Evolutionary conservation across 306 rosid species (phyloP), one percentile per base, ranked within the genome.

Genomic region (Delonix regia): DNA sequence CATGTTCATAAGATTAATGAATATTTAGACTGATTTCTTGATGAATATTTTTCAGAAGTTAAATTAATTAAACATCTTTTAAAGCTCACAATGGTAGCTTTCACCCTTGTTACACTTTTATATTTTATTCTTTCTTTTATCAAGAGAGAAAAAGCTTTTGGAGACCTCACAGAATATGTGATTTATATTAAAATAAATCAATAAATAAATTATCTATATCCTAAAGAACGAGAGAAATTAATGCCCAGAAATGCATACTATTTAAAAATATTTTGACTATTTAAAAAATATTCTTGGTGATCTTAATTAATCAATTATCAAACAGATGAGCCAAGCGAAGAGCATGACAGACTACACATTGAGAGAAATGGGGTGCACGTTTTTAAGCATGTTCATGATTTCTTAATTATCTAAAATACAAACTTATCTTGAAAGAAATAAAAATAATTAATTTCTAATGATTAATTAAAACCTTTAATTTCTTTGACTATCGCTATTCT

Each of bases 301-400:
- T 77, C 59, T 76, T 36, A 4, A 68, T 76, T 36, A 4, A 68
- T 65, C 60, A 55, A 67, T 56, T 10, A 71, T 64, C 73, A 61
- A 73, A 47, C 62, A 71, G 25, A 81, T 33, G 69, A 86, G 33
- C 74, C 84, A 80, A 59, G 82, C 41, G 81, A 85, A n/a, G n/a
- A n/a, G n/a, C n/a, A n/a, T n/a, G 69, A 53, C 53, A 38, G 68
- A 52, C 28, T 36, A 70, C 13, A 18, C 9, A 13, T 51, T 30
- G 77, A 69, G 67, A 79, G 71, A 81, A 80, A 88, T 77, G 88
- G 90, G 53, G 48, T 78, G 94, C 93, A 89, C 97, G 94, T 88
- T 92, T 83, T 61, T 76, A 34, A 80, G 80, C 38, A 80, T 51
- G 52, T 71, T 75, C 65, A 49, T 2, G 25, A 39, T 66, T 39